Base-by-base conservation (phyloP, 139 green algal genomes). In the Chlorella sp. region DNA sequence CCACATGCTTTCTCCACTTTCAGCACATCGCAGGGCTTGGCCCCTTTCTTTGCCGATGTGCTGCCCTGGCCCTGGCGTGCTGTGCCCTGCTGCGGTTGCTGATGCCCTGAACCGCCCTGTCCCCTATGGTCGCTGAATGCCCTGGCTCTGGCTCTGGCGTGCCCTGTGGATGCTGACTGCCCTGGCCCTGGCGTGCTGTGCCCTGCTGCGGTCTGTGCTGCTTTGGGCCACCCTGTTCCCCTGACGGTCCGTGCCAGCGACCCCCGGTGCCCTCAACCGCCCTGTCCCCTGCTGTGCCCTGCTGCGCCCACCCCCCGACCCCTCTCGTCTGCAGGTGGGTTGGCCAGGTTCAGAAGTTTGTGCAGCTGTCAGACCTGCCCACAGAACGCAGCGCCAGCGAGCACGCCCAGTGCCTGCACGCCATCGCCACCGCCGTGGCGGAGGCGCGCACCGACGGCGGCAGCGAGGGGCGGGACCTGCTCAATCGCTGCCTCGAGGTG, bases 281-380 rank as follows among this genome's bases (percentile, higher is more conserved):
- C 64, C 22, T 30, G 24, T 9, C 64, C 5, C 64, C 64, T 73
- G 64, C 64, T n/a, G 11, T 73, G 42, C 40, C 40, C 22, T 11
- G 42, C 79, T 26, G 18, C 24, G 16, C 16, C 16, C 18, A 24
- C 19, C 61, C n/a, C n/a, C 69, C 68, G 1, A 30, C 2, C n/a
- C 11, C 21, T 28, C 7, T 32, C 7, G 61, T 12, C 57, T 69
- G 78, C 87, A 90, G 87, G 9, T 90, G 87, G 87, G 53, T 90
- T 28, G 15, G 22, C 36, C 80, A 77, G 15, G 80, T 90, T 16
- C 37, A 80, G 28, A 30, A 40, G 28, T 90, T 73, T 71, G 79
- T 34, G 78, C 57, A 86, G 61, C 77, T 90, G 78, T 53, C 30
- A 61, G 78, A 90, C 79, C 61, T 76, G 34, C 78, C 87, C 26